Conservation (phyloP, 495 filamentous ascomycete genomes). For the Beverwykella pulmonaria region DNA sequence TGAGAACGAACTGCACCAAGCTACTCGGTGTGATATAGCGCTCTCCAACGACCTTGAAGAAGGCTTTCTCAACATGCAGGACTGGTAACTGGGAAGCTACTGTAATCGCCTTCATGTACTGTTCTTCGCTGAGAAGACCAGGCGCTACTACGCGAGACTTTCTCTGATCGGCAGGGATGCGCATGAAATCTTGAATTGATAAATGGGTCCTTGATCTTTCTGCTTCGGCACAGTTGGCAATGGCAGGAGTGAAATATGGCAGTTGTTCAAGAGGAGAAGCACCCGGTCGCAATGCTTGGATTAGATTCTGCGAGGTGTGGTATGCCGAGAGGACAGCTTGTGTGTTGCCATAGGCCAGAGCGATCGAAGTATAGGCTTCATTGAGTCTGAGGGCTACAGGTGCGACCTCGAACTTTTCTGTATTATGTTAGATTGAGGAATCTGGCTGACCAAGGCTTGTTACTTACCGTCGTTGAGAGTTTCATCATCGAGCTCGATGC, state of each 20-base stretch:
- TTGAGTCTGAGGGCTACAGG: conserved; percentile 82
- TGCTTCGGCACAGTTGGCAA: conserved; percentile 77
- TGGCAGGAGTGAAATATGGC: conserved; percentile 76
- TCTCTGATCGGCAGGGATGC: conserved; percentile 71
- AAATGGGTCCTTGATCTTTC: conserved; percentile 70
- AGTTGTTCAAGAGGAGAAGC: conserved; percentile 90
- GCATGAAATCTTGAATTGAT: conserved; percentile 85
- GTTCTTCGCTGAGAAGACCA: conserved; percentile 69
- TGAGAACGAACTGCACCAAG: conserved; percentile 90
- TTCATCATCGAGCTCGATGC: conserved; percentile 74
- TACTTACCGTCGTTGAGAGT: conserved; percentile 70
- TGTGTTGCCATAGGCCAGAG: conserved; percentile 84
- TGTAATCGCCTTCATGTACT: conserved; percentile 73
- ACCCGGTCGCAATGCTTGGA: conserved; percentile 83
- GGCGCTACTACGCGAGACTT: conserved; percentile 68
- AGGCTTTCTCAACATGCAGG: conserved; percentile 86
- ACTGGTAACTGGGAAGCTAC: conserved; percentile 81
- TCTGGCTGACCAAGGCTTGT: conserved; percentile 29
- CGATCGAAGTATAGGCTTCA: conserved; percentile 82
- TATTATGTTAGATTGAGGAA: conserved; percentile 9
- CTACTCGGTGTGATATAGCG: conserved; percentile 89
- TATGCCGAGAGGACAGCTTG: conserved; percentile 81
- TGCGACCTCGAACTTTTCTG: conserved; percentile 74
- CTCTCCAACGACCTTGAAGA: conserved; percentile 98
- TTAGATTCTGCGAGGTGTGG: conserved; percentile 76